phyloP scores from a whole-genome alignment of 73 alveolate species.

The Tetrahymena malaccensis region DNA sequence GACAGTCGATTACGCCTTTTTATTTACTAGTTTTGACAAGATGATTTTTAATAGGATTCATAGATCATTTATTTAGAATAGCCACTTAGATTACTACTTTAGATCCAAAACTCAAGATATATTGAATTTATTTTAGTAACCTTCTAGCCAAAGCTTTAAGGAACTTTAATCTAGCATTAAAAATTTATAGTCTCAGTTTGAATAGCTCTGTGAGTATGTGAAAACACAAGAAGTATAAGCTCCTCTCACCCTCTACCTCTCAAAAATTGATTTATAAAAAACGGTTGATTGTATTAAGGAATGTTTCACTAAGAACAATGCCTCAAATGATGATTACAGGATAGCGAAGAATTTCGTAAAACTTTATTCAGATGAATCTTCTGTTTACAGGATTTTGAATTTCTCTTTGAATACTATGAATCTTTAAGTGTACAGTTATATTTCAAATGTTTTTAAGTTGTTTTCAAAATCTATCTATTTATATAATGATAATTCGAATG shows the following conservation, averaged over 20 bases:
- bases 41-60: background rate
- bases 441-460: background rate
- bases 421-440: background rate
- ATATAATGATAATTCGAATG: background rate
- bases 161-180: background rate
- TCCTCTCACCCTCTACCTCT: background rate
- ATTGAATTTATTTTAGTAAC: background rate
- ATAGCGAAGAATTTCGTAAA: too few species aligned
- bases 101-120: background rate
- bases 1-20: background rate
- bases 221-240: background rate
- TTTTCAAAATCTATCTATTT: background rate
- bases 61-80: background rate
- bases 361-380: background rate
- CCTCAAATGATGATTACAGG: background rate
- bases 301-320: background rate
- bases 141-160: background rate
- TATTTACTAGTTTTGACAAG: background rate
- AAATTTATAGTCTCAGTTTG: too few species aligned
- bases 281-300: background rate
- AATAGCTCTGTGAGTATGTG: background rate
- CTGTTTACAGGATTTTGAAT: background rate
- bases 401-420: background rate
- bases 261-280: background rate
- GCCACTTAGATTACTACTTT: background rate